phyloP scores from a whole-genome alignment of 2,329 filamentous ascomycete genomes.

The Nemania abortiva region DNA sequence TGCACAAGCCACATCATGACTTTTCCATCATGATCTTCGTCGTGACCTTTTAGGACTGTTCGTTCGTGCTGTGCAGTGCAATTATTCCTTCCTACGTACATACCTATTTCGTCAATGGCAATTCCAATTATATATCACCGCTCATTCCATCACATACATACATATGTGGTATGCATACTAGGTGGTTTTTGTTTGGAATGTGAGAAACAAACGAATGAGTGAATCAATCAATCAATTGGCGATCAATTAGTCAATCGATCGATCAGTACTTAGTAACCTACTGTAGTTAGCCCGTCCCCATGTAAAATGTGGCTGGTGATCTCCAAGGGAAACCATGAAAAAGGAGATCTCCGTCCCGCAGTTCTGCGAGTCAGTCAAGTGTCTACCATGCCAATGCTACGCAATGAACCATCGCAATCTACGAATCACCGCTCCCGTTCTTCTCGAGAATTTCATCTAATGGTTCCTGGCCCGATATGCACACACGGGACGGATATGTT shows the following conservation, averaged over 20 bases:
- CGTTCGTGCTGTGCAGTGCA: slow-evolving; percentile 7
- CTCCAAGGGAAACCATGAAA: slow-evolving; percentile 8
- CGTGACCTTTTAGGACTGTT: slow-evolving; percentile 1
- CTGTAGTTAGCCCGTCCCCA: neutral
- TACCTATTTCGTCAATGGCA: slow-evolving; percentile 1
- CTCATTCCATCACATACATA: neutral
- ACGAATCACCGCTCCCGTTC: slow-evolving; percentile 40
- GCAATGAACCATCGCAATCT: slow-evolving; percentile 26
- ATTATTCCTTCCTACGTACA: neutral
- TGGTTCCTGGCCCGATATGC: slow-evolving; percentile 33
- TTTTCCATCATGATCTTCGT: slow-evolving; percentile 10
- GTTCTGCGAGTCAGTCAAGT: slow-evolving; percentile 23
- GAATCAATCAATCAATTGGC: neutral
- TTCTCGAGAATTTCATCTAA: slow-evolving; percentile 35
- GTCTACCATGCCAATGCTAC: slow-evolving; percentile 29
- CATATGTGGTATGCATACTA: neutral
- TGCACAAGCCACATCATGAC: slow-evolving; percentile 47
- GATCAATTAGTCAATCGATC: neutral
- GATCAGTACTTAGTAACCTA: slow-evolving; percentile 8
- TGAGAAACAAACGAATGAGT: neutral
- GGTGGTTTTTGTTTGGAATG: neutral
- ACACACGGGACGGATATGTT: slow-evolving; percentile 32
- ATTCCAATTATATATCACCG: neutral
- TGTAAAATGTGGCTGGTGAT: slow-evolving; percentile 37
- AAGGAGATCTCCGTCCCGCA: slow-evolving; percentile 30